Evolutionary conservation across 108 stramenopile genomes (phyloP).

Genomic region (Cyclostephanos invisitatus): DNA sequence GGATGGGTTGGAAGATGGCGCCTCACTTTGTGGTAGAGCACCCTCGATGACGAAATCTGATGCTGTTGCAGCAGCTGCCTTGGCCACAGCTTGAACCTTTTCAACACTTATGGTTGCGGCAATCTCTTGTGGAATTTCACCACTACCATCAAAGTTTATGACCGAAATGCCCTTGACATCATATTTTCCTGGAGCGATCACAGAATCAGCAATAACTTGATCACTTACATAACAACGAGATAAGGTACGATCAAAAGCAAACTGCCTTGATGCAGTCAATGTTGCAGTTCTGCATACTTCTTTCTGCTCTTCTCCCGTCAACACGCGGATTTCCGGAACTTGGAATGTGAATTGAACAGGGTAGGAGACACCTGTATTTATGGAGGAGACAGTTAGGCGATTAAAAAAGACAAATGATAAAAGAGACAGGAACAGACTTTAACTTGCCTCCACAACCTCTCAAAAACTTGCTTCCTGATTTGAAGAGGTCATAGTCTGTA

Average conservation of each 20-base stretch:
- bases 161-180: constrained; percentile 15
- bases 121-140: constrained; percentile 9
- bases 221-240: constrained; percentile 34
- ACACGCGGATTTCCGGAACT: constrained; percentile 21
- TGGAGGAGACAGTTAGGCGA: neutral
- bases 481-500: constrained; percentile 28
- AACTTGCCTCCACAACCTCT: constrained; percentile 29
- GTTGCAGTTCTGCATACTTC: constrained; percentile 29
- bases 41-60: constrained; percentile 20
- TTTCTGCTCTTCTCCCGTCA: constrained; percentile 48
- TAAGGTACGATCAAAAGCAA: constrained; percentile 9
- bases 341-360: neutral
- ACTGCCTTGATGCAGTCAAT: constrained; percentile 9
- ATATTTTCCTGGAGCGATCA: constrained; percentile 12
- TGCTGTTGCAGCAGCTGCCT: constrained; percentile 19
- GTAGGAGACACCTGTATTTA: constrained; percentile 17
- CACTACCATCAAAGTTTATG: constrained; percentile 29
- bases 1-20: constrained; percentile 25
- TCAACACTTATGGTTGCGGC: neutral
- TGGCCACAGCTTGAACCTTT: constrained; percentile 12
- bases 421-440: neutral
- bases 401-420: neutral
- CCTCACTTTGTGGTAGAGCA: constrained; percentile 26
- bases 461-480: constrained; percentile 12
- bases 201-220: constrained; percentile 18